Evolutionary conservation across 148 eudicot genomes (phyloP).

Genomic region (Arctostaphylos glauca): DNA sequence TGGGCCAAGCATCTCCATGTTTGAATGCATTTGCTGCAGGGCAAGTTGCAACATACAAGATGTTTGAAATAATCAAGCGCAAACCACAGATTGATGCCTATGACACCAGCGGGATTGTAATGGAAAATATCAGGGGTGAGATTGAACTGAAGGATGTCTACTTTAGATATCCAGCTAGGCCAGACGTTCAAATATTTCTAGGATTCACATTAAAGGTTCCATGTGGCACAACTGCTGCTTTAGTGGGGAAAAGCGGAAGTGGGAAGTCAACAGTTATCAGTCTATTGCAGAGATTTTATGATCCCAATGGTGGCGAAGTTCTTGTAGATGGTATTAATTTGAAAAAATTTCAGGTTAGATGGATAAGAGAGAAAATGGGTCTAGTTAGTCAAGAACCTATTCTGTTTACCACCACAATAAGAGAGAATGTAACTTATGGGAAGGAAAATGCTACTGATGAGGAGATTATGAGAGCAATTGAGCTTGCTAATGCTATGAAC

Average conservation of each 20-base stretch:
- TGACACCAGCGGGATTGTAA: constrained; percentile 42
- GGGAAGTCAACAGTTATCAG: constrained; percentile 83
- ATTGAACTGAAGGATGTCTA: constrained; percentile 63
- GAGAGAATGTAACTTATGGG: constrained; percentile 67
- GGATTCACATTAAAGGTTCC: constrained; percentile 57
- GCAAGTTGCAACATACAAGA: constrained; percentile 78
- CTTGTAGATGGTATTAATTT: constrained; percentile 65
- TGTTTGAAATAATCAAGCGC: constrained; percentile 72
- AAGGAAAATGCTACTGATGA: constrained; percentile 54
- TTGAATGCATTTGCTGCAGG: constrained; percentile 74
- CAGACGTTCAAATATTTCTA: constrained; percentile 64
- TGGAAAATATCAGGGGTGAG: constrained; percentile 60
- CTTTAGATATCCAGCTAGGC: constrained; percentile 76
- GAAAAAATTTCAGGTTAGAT: constrained; percentile 48
- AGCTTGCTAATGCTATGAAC: constrained; percentile 77
- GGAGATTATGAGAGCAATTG: constrained; percentile 60
- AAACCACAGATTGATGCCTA: constrained; percentile 60
- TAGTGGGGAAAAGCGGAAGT: constrained; percentile 93
- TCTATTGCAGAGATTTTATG: constrained; percentile 80
- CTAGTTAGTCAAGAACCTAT: constrained; percentile 86
- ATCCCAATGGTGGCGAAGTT: constrained; percentile 68
- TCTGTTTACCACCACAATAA: constrained; percentile 54
- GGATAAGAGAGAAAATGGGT: constrained; percentile 74
- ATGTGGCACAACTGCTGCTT: constrained; percentile 60
- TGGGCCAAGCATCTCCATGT: constrained; percentile 69